A percentile compares a stretch with the other conserved stretches of the same genome.
Conservation (phyloP, 164 flowering plant species). For the Buxus sempervirens region DNA sequence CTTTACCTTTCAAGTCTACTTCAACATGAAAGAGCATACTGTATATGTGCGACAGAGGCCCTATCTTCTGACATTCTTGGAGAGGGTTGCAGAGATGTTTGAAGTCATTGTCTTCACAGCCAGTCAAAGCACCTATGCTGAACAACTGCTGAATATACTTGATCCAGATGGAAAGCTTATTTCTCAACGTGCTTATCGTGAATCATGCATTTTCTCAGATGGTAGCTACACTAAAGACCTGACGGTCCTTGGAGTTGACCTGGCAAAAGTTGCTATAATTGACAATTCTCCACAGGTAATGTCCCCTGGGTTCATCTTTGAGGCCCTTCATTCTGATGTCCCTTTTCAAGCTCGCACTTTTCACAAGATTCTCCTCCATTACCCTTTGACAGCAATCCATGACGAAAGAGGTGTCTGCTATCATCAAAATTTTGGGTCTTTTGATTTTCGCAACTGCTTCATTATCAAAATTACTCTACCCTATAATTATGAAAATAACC, state of each 20-base stretch:
- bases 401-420: neutral
- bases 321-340: neutral
- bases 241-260: conserved; percentile 88
- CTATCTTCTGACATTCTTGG: conserved; percentile 61
- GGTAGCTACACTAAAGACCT: conserved; percentile 88
- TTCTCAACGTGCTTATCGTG: conserved; percentile 82
- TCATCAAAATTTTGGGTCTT: too few relatives aligned
- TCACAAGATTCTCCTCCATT: too few relatives aligned
- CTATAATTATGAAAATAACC: neutral
- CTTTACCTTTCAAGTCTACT: conserved; percentile 75
- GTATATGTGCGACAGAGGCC: conserved; percentile 91
- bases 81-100: conserved; percentile 89
- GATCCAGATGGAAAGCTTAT: conserved; percentile 80
- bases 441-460: too few relatives aligned
- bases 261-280: conserved; percentile 89
- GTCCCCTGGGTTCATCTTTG: conserved; percentile 2
- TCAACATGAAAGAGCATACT: conserved; percentile 84
- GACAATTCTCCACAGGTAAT: conserved; percentile 97
- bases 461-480: too few relatives aligned
- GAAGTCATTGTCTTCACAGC: conserved; percentile 89
- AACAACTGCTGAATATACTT: conserved; percentile 72
- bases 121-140: conserved; percentile 92
- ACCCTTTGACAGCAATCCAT: neutral
- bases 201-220: conserved; percentile 83
- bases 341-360: too few relatives aligned